A percentile compares a stretch with the other conserved stretches of the same genome.
Conservation (phyloP, 331 rosid genomes). For the Spiraea crenata region DNA sequence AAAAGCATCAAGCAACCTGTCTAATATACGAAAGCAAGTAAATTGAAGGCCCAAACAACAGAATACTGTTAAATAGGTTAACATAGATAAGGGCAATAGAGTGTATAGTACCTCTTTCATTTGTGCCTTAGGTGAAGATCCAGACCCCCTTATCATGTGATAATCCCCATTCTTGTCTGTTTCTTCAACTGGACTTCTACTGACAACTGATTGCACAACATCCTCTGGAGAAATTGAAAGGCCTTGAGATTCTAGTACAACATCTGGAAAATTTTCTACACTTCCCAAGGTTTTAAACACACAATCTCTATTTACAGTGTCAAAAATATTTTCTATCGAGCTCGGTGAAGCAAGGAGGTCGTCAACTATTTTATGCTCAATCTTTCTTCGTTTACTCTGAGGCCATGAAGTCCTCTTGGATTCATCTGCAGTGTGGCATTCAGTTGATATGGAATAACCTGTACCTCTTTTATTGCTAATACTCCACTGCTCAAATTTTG, state of each 20-base stretch:
- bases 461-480: constrained; percentile 24
- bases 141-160: constrained; percentile 28
- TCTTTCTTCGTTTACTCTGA: constrained; percentile 56
- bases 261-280: constrained; percentile 34
- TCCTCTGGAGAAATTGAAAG: not conserved
- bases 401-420: constrained; percentile 30
- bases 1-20: not conserved
- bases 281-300: constrained; percentile 25
- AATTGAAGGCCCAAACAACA: not conserved
- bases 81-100: not conserved
- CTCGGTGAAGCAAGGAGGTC: constrained; percentile 32
- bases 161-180: constrained; percentile 31
- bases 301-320: constrained; percentile 26
- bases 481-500: constrained; percentile 31
- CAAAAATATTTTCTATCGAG: constrained; percentile 30
- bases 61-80: not conserved
- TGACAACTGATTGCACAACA: constrained; percentile 12
- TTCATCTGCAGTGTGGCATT: constrained; percentile 25
- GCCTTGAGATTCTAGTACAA: constrained; percentile 34
- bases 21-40: not conserved
- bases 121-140: constrained; percentile 34
- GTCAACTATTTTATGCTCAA: constrained; percentile 17
- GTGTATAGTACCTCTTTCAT: constrained; percentile 62
- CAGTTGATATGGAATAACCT: constrained; percentile 27
- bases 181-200: constrained; percentile 28